Evolutionary conservation across 805 yeast species (phyloP).

Genomic region (Barnettozyma vustinii): DNA sequence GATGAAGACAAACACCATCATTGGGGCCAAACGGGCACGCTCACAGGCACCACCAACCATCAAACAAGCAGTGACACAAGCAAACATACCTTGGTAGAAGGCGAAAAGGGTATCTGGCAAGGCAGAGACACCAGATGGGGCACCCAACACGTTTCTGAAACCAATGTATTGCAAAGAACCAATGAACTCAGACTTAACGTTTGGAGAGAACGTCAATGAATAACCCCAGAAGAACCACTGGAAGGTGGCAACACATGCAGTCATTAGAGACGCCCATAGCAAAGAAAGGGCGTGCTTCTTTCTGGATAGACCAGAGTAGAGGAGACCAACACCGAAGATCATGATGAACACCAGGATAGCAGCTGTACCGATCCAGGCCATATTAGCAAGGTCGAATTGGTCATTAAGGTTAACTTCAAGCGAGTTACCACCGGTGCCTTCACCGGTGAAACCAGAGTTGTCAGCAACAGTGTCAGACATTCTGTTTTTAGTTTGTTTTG

Average conservation of each 20-base stretch:
- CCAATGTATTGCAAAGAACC: conserved; percentile 83
- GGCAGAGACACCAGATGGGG: conserved; percentile 56
- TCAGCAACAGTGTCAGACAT: conserved; percentile 6
- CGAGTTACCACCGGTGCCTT: conserved; percentile 78
- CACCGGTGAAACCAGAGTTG: conserved; percentile 41
- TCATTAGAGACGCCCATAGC: conserved; percentile 91
- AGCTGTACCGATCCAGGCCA: conserved; percentile 82
- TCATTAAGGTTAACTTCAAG: conserved; percentile 65
- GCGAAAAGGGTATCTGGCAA: conserved; percentile 91
- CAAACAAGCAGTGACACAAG: conserved; percentile 85
- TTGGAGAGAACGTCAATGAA: conserved; percentile 77
- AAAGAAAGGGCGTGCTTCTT: conserved; percentile 94
- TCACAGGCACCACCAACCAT: conserved; percentile 98
- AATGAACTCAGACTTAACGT: conserved; percentile 54
- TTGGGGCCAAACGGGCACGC: conserved; percentile 92
- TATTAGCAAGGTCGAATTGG: conserved; percentile 67
- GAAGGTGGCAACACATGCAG: conserved; percentile 74
- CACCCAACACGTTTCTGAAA: conserved; percentile 76
- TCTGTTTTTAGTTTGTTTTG: neutral
- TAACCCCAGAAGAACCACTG: conserved; percentile 99
- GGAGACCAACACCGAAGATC: conserved; percentile 92
- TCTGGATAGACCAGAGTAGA: conserved; percentile 90
- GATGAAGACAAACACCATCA: conserved; percentile 89
- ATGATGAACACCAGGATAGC: conserved; percentile 86
- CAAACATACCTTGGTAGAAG: conserved; percentile 96